A percentile compares a stretch with the other conserved stretches of the same genome.
Conservation (phyloP, 768 basidiomycete genomes). For the Grammothele lineata region DNA sequence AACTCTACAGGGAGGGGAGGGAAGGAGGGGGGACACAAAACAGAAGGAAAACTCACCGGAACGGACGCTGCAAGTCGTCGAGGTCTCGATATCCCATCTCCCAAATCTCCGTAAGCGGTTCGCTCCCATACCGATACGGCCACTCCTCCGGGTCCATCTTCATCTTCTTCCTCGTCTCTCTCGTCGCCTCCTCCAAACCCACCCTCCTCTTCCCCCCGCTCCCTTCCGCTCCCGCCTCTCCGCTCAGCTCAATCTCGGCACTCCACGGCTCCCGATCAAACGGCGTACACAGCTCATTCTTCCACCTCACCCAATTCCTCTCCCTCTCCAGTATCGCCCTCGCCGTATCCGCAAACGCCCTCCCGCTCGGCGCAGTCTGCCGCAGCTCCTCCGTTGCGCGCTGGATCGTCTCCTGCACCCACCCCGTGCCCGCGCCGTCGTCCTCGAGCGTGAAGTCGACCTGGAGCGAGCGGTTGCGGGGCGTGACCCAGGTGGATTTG, state of each 20-base stretch:
- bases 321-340: constrained; percentile 72
- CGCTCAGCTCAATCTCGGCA: constrained; percentile 37
- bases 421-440: constrained; percentile 57
- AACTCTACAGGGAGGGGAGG: too few species aligned
- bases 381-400: constrained; percentile 55
- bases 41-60: constrained; percentile 45
- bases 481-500: constrained; percentile 55
- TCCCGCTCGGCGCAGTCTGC: constrained; percentile 75
- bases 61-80: constrained; percentile 57
- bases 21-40: too few species aligned
- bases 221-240: constrained; percentile 40
- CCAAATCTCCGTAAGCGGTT: constrained; percentile 78
- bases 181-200: constrained; percentile 62
- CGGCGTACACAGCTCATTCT: constrained; percentile 73
- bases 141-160: constrained; percentile 56
- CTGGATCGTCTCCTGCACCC: constrained; percentile 68
- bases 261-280: constrained; percentile 74
- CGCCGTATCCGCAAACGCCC: constrained; percentile 72
- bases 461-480: constrained; percentile 74
- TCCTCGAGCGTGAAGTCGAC: constrained; percentile 77
- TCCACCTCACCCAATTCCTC: constrained; percentile 90
- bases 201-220: constrained; percentile 35
- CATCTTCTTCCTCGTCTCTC: constrained; percentile 46
- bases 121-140: constrained; percentile 63
- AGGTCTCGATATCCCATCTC: constrained; percentile 71